A percentile compares a stretch with the other conserved stretches of the same genome.
These are phyloP conservation scores for Acer negundo DNA, from an alignment of 345 rosid genomes.

Conservation along the genomic window DNA sequence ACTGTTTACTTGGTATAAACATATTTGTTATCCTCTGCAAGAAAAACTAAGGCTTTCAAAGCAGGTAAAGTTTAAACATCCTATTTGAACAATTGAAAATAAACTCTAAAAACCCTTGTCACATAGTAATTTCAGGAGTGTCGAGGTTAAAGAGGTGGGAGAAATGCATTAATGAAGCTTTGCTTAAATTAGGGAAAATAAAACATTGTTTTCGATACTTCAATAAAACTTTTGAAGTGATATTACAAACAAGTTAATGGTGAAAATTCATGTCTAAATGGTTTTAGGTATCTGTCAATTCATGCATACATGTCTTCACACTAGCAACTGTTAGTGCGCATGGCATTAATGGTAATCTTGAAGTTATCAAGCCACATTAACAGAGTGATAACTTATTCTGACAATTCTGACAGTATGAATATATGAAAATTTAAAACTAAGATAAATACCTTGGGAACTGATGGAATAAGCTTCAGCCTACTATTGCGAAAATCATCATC, in stretches of 20 bases:
- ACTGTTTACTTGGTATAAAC: not conserved
- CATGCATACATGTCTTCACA: not conserved
- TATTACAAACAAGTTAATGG: not conserved
- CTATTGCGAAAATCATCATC: constrained; percentile 98
- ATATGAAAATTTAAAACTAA: not conserved
- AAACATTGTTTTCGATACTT: not conserved
- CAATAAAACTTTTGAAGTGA: not conserved
- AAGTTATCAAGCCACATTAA: not conserved
- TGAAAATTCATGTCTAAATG: not conserved
- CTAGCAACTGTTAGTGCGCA: not conserved
- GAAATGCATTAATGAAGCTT: not conserved
- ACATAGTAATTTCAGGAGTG: not conserved
- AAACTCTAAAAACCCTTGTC: not conserved
- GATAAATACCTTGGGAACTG: constrained; percentile 80
- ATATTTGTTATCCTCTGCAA: not conserved
- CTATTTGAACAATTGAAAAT: not conserved
- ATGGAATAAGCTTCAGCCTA: constrained; percentile 94
- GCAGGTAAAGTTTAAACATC: not conserved
- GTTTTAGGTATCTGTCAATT: not conserved
- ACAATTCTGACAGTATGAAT: not conserved
- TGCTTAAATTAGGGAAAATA: not conserved
- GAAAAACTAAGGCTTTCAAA: not conserved
- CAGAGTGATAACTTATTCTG: not conserved
- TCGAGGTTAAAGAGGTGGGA: not conserved
- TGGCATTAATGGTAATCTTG: not conserved